These are phyloP conservation scores for Tephrocybe rancida DNA, from an alignment of 768 basidiomycete species.

Conservation along the genomic window DNA sequence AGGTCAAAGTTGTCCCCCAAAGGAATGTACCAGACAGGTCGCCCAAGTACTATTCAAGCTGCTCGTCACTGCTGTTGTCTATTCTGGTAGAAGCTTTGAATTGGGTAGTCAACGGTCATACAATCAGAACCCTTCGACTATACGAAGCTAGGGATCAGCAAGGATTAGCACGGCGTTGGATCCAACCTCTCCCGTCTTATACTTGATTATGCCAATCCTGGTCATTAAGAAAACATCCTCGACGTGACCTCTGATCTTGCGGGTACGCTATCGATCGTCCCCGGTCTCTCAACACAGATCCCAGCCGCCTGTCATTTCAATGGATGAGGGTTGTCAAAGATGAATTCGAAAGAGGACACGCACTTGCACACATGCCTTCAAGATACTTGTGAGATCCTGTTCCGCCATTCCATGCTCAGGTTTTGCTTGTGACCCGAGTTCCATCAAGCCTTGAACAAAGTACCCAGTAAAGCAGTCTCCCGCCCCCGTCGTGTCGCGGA, in stretches of 20 bases:
- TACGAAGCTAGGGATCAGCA: too few relatives aligned
- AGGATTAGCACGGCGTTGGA: too few relatives aligned
- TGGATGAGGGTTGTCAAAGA: neutral
- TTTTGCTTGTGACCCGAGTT: conserved; percentile 26
- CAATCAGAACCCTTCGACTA: too few relatives aligned
- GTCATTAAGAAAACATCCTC: too few relatives aligned
- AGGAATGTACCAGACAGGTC: too few relatives aligned
- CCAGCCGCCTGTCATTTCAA: conserved; percentile 49
- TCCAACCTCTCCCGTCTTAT: too few relatives aligned
- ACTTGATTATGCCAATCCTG: too few relatives aligned
- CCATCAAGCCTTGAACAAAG: conserved; percentile 58
- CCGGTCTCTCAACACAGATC: conserved; percentile 59
- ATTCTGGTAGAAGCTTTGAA: too few relatives aligned
- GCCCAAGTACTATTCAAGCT: too few relatives aligned
- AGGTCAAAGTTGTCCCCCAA: too few relatives aligned
- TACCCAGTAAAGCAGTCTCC: conserved; percentile 70
- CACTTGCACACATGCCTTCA: conserved; percentile 46
- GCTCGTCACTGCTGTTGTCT: too few relatives aligned
- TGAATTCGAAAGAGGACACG: neutral
- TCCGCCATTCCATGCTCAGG: conserved; percentile 28
- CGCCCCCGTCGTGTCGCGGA: conserved; percentile 61
- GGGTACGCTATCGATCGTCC: conserved; percentile 63
- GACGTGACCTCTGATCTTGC: conserved; percentile 38
- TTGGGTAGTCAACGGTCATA: too few relatives aligned
- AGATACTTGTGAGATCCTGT: conserved; percentile 32